Evolutionary conservation across 2,329 filamentous ascomycete species (phyloP), one percentile per base, ranked within the genome.

Genomic region (Geosmithia morbida): DNA sequence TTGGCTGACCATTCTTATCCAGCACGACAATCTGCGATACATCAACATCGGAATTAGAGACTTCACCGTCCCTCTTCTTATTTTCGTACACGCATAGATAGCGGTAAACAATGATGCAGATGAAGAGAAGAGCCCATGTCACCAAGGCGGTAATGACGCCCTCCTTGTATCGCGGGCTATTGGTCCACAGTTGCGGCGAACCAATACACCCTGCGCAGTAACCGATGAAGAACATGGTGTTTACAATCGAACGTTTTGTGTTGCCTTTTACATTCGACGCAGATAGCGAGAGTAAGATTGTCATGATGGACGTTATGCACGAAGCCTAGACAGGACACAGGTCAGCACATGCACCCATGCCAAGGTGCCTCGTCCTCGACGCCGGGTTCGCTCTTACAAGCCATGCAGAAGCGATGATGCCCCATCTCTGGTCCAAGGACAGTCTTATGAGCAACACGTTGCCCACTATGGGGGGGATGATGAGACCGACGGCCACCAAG

Each of bases 401-500:
- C 70, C 70, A 74, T 0, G 68, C 64, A 0, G 67, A 62, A 2
- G 66, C 64, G 18, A 74, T 69, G 49, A 73, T 62, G 3, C 66
- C 68, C 70, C 70, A 74, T 40, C 64, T 62, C 1, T 62, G 57
- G 6, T 55, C 54, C 1, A 63, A 52, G 1, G 65, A 60, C 0
- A 74, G 62, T 39, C 63, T 59, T 33, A 71, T 53, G 3, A 74
- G 58, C 3, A 73, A 58, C 2, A 71, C 57, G 45, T 59, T 67
- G 7, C 69, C 71, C 7, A 68, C 56, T 0, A 74, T 50, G 0
- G 70, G 69, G 0, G 66, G 59, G 2, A 69, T 58, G 22, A 64
- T 61, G 17, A 73, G 54, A 1, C 55, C 54, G 22, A 71, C 54
- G 2, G 65, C 57, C 1, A 71, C 59, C 1, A 68, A 50, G 1